A percentile compares a stretch with the other conserved stretches of the same genome.
phyloP scores from a whole-genome alignment of 1,284 basidiomycete genomes.

The Trichosporon sp. region DNA sequence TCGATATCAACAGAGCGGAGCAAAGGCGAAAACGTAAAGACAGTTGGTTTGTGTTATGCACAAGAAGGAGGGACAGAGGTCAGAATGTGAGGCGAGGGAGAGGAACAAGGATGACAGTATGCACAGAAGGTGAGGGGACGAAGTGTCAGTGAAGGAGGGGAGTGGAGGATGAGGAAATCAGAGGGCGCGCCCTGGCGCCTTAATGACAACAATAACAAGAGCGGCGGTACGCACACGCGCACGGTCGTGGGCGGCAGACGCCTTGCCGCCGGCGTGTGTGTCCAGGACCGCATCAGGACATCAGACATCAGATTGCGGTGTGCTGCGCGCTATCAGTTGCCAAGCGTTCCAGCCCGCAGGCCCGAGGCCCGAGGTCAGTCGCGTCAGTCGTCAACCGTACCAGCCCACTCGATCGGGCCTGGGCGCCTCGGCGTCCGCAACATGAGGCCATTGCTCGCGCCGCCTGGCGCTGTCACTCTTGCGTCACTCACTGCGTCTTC shows the following conservation, averaged over 20 bases:
- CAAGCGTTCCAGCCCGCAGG: not conserved
- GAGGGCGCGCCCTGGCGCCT: not conserved
- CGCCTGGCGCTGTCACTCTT: not conserved
- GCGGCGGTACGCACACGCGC: not conserved
- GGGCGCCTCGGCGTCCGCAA: not conserved
- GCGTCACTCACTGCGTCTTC: not conserved
- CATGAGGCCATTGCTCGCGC: not conserved
- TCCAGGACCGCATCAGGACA: not conserved
- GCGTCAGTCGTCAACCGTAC: not conserved
- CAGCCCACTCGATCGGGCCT: not conserved
- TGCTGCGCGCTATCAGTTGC: no score
- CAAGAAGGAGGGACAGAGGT: not conserved
- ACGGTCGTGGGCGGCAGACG: not conserved
- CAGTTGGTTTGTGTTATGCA: not conserved
- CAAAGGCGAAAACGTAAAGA: not conserved
- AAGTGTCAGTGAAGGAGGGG: not conserved
- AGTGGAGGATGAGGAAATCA: not conserved
- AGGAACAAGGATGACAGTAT: not conserved
- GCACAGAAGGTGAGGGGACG: not conserved
- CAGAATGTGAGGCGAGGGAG: not conserved
- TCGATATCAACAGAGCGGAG: not conserved
- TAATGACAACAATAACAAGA: not conserved
- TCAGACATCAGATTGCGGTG: not conserved
- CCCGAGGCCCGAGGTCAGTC: not conserved
- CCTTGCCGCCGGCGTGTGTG: not conserved